These are phyloP conservation scores for Helichrysum umbraculigerum DNA, from an alignment of 129 eudicot species.

Conservation along the genomic window DNA sequence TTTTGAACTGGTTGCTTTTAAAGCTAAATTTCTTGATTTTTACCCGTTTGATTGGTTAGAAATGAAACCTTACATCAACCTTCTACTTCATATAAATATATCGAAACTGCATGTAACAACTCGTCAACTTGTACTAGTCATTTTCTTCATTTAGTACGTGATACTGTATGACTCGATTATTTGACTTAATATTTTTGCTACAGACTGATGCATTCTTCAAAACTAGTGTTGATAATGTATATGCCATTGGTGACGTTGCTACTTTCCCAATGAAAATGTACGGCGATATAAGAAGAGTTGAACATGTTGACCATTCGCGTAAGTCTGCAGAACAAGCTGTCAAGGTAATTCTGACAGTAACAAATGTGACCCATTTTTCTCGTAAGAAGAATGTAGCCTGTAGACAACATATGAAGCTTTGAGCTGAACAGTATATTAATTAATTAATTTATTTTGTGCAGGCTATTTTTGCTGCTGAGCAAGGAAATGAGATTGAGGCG, in stretches of 20 bases:
- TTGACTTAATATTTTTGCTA: neutral
- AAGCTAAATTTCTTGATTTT: neutral
- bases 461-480: slow-evolving; percentile 43
- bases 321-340: slow-evolving; percentile 89
- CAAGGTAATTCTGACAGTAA: slow-evolving; percentile 28
- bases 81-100: neutral
- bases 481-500: slow-evolving; percentile 38
- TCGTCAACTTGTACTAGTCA: neutral
- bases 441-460: neutral
- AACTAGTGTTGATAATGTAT: slow-evolving; percentile 65
- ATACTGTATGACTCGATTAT: neutral
- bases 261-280: slow-evolving; percentile 79
- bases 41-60: neutral
- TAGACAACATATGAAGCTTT: neutral
- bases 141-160: neutral
- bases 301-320: slow-evolving; percentile 85
- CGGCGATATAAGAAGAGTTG: slow-evolving; percentile 71
- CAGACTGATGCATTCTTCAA: slow-evolving; percentile 80
- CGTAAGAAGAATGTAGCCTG: neutral
- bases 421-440: neutral
- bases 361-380: neutral
- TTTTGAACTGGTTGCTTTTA: neutral
- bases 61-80: neutral
- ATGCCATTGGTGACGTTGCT: slow-evolving; percentile 90
- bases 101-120: neutral